Evolutionary conservation across 1,284 basidiomycete species (phyloP).

Genomic region (Ceratobasidium sp.): DNA sequence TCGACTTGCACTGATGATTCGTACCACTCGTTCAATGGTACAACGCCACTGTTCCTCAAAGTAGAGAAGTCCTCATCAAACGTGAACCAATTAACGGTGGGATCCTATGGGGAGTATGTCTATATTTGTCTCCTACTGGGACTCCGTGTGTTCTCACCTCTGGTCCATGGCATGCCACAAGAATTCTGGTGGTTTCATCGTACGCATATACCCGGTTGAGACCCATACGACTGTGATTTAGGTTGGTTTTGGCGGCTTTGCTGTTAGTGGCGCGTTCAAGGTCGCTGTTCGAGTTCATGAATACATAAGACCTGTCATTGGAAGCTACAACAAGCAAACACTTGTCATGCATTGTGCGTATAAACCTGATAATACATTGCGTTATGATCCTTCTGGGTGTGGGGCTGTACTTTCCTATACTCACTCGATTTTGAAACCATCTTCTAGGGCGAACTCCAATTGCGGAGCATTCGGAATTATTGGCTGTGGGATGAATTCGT

Average conservation of each 20-base stretch:
- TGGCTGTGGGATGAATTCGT: background rate
- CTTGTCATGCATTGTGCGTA: no score
- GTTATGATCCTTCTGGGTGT: no score
- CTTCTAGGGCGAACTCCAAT: background rate
- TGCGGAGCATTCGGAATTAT: background rate
- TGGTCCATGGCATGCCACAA: background rate
- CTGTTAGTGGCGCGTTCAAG: background rate
- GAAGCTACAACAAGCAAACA: background rate
- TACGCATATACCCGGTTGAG: background rate
- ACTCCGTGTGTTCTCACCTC: background rate
- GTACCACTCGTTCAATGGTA: conserved; percentile 37
- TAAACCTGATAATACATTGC: no score
- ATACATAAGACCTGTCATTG: background rate
- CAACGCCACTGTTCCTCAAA: conserved; percentile 7
- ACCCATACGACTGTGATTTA: background rate
- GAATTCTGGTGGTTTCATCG: background rate
- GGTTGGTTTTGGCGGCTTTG: background rate
- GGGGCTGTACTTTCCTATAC: no score
- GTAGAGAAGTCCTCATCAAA: conserved; percentile 37
- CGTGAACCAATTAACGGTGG: background rate
- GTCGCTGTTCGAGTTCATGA: background rate
- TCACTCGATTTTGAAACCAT: background rate
- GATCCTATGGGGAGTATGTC: no score
- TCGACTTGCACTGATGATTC: conserved; percentile 19
- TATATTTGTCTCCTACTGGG: no score